Evolutionary conservation across 352 stramenopile species (phyloP).

Genomic region (Plasmopara viticola): DNA sequence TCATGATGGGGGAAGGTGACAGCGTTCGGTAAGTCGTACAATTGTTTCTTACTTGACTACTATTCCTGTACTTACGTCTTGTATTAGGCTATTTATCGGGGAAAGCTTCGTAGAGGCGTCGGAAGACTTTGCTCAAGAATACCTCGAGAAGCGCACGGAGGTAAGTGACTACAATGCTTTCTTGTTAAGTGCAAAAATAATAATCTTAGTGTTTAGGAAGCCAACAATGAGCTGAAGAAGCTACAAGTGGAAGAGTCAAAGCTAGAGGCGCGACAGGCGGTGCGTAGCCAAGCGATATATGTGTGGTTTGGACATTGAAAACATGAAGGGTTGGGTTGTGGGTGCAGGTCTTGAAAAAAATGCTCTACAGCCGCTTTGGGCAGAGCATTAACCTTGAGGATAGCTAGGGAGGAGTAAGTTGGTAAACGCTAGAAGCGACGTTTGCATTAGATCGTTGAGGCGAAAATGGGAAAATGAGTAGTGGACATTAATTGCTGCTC

Average conservation of each 20-base stretch:
- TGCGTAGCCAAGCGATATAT: slow-evolving; percentile 17
- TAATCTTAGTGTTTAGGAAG: slow-evolving; percentile 26
- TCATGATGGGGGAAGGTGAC: slow-evolving; percentile 94
- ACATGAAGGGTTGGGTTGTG: slow-evolving; percentile 6
- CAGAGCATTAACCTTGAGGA: slow-evolving; percentile 96
- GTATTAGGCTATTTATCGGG: slow-evolving; percentile 85
- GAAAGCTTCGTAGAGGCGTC: slow-evolving; percentile 93
- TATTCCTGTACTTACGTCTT: neutral
- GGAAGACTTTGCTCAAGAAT: slow-evolving; percentile 93
- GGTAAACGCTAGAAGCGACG: no score
- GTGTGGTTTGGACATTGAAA: neutral
- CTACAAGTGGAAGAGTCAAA: slow-evolving; percentile 81
- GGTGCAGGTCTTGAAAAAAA: slow-evolving; percentile 84
- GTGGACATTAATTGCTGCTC: no score
- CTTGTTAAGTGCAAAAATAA: neutral
- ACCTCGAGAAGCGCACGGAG: slow-evolving; percentile 88
- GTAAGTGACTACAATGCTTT: slow-evolving; percentile 14
- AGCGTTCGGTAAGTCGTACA: slow-evolving; percentile 55
- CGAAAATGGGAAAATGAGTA: no score
- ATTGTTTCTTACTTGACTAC: neutral
- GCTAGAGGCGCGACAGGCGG: slow-evolving; percentile 86
- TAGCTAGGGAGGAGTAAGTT: slow-evolving; percentile 37
- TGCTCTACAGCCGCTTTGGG: slow-evolving; percentile 94
- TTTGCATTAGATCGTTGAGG: no score
- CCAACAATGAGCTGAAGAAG: slow-evolving; percentile 74